Conservation (phyloP, 2,329 filamentous ascomycete genomes). For the Lachnellula occidentalis region DNA sequence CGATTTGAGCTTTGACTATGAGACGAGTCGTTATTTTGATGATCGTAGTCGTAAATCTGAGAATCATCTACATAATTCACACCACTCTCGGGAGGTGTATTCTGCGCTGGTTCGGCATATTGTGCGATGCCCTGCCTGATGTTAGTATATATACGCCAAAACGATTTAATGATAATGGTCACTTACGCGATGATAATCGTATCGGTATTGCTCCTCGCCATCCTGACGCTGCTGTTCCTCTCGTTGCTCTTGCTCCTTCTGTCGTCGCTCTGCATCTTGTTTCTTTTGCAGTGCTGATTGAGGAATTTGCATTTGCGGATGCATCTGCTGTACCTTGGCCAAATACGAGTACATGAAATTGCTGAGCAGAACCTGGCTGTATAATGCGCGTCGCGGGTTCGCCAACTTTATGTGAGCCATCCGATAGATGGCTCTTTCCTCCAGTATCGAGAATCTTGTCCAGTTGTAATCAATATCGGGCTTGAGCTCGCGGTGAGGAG, state of each 20-base stretch:
- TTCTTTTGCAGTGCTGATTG: slow-evolving; percentile 69
- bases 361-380: slow-evolving; percentile 92
- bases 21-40: slow-evolving; percentile 30
- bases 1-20: slow-evolving; percentile 26
- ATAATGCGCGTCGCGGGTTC: slow-evolving; percentile 86
- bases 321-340: slow-evolving; percentile 98
- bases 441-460: slow-evolving; percentile 89
- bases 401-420: slow-evolving; percentile 99
- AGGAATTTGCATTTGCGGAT: slow-evolving; percentile 90
- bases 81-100: slow-evolving; percentile 31
- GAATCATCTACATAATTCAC: slow-evolving; percentile 42
- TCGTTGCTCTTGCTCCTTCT: slow-evolving; percentile 36
- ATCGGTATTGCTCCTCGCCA: slow-evolving; percentile 30
- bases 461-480: slow-evolving; percentile 94
- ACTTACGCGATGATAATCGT: slow-evolving; percentile 34
- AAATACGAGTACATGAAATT: slow-evolving; percentile 99
- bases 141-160: slow-evolving; percentile 12
- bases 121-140: slow-evolving; percentile 29
- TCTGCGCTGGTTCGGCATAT: slow-evolving; percentile 31
- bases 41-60: slow-evolving; percentile 46
- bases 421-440: slow-evolving; percentile 94
- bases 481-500: slow-evolving; percentile 64
- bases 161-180: not conserved
- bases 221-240: slow-evolving; percentile 30
- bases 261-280: slow-evolving; percentile 50